Conservation (phyloP, 2,329 filamentous ascomycete genomes). For the Coniochaeta ligniaria region DNA sequence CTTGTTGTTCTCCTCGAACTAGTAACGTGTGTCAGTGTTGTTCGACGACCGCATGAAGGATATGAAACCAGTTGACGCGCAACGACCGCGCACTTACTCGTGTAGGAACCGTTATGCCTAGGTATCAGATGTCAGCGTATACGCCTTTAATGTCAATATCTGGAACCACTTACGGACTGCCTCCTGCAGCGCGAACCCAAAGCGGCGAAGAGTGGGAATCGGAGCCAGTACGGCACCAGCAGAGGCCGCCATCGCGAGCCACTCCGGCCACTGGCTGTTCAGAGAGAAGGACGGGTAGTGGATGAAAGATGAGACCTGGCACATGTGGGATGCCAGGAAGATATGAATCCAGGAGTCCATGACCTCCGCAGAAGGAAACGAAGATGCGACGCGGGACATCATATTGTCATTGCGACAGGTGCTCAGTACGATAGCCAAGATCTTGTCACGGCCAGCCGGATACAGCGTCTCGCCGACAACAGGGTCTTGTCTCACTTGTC, state of each 20-base stretch:
- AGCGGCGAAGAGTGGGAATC: conserved; percentile 49
- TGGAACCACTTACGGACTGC: conserved; percentile 32
- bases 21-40: neutral
- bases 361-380: conserved; percentile 54
- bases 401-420: conserved; percentile 44
- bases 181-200: conserved; percentile 50
- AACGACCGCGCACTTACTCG: conserved; percentile 15
- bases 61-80: neutral
- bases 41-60: neutral
- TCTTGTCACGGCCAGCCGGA: conserved; percentile 46
- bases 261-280: conserved; percentile 48
- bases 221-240: conserved; percentile 54
- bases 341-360: conserved; percentile 56
- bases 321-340: conserved; percentile 48
- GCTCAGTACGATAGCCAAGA: conserved; percentile 56
- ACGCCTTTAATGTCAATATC: neutral
- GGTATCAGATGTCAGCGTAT: neutral
- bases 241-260: conserved; percentile 52
- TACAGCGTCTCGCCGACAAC: conserved; percentile 37
- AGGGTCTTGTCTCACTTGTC: conserved; percentile 20
- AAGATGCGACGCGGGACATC: conserved; percentile 46
- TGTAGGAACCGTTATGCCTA: conserved; percentile 22
- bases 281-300: conserved; percentile 54
- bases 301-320: conserved; percentile 52
- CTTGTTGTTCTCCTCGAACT: conserved; percentile 44